Conservation (phyloP, 2,329 filamentous ascomycete species). For the Plectosphaerella plurivora region DNA sequence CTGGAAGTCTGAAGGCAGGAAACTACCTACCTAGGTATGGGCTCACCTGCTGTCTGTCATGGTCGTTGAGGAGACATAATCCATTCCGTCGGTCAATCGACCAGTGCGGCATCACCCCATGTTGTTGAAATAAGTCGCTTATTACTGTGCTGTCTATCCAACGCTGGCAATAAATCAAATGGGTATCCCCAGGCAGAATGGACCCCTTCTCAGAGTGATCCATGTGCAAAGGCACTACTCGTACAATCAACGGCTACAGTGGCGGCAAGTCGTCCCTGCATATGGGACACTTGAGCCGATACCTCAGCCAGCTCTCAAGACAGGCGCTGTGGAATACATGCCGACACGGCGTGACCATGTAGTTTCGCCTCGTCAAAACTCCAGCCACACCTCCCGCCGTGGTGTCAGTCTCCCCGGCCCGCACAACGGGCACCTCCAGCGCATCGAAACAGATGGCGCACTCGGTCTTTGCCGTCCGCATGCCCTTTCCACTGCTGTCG, state of each 20-base stretch:
- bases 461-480: constrained; percentile 52
- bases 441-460: constrained; percentile 94
- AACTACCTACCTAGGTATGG: too few species aligned
- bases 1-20: too few species aligned
- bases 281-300: constrained; percentile 89
- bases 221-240: constrained; percentile 39
- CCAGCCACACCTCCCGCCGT: constrained; percentile 52
- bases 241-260: constrained; percentile 66
- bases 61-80: too few species aligned
- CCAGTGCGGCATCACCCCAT: too few species aligned
- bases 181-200: too few species aligned
- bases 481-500: constrained; percentile 27
- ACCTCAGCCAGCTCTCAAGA: constrained; percentile 94
- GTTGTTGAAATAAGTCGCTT: too few species aligned
- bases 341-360: constrained; percentile 96
- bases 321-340: constrained; percentile 94
- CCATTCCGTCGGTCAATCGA: too few species aligned
- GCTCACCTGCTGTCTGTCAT: too few species aligned
- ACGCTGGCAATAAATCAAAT: too few species aligned
- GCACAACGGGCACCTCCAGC: constrained; percentile 81
- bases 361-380: constrained; percentile 73
- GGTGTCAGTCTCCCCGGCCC: constrained; percentile 48
- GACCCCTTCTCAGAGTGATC: too few species aligned
- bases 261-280: constrained; percentile 87
- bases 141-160: too few species aligned